Evolutionary conservation across 2,329 filamentous ascomycete genomes (phyloP), one percentile per base, ranked within the genome.

Genomic region (Colletotrichum trifolii): DNA sequence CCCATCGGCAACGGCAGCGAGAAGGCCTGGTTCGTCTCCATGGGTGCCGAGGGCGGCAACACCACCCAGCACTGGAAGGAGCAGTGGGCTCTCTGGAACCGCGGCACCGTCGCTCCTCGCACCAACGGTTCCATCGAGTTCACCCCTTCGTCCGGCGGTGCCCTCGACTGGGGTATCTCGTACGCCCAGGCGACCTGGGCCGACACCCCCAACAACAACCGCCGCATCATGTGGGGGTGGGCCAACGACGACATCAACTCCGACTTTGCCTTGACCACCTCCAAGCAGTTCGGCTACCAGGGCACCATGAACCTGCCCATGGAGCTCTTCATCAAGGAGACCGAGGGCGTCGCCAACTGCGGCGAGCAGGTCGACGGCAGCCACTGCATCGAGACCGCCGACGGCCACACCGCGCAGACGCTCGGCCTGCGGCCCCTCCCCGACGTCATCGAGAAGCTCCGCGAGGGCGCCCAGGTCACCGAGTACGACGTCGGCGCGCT

Each of bases 61-160:
- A 68, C 66, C 15, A 67, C 66, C 4, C 13, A 25, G 34, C 66
- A 68, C 66, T 68, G 66, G 66, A 52, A 42, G 25, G 66, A 68
- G 55, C 59, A 64, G 39, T 68, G 66, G 66, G 59, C 66, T 11
- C 47, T 68, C 17, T 68, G 66, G 66, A 67, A 67, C 64, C 66
- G 66, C 25, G 66, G 66, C 11, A 59, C 64, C 42, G 12, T 68
- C 12, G 53, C 59, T 15, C 64, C 54, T 43, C 64, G 66, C n/a
- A 59, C 57, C 38, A 68, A 68, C 42, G 66, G 66, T 40, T 68
- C 66, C 35, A 59, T 68, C 38, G 54, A 63, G 49, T 68, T 68
- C 45, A 59, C 52, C 1, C 66, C 66, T 36, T 49, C 25, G 25
- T 67, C 66, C 2, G 66, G 66, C 15, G 66, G 63, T 7, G 66